These are phyloP conservation scores for Colletotrichum eleusines DNA, from an alignment of 2,329 filamentous ascomycete genomes.

Conservation along the genomic window DNA sequence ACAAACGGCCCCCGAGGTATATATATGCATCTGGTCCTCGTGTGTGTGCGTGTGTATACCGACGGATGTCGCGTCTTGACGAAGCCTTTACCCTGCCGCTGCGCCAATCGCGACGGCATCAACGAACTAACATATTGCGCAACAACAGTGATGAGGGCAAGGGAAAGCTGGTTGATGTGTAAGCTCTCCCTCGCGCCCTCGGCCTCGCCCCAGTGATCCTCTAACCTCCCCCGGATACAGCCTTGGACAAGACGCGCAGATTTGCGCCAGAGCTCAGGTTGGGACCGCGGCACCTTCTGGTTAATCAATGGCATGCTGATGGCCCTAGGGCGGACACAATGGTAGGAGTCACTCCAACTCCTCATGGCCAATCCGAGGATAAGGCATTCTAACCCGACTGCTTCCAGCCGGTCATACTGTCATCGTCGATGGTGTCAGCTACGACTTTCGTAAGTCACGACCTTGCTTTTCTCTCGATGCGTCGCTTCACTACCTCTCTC, in stretches of 20 bases:
- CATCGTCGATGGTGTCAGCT: conserved; percentile 42
- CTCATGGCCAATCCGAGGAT: conserved; percentile 21
- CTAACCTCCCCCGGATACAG: conserved; percentile 41
- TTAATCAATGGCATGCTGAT: conserved; percentile 41
- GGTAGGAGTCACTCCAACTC: conserved; percentile 45
- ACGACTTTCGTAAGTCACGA: conserved; percentile 41
- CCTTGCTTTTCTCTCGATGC: conserved; percentile 9
- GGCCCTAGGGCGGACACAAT: conserved; percentile 49
- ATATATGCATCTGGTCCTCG: neutral
- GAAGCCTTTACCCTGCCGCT: neutral
- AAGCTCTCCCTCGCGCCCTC: conserved; percentile 42
- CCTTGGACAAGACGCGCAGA: conserved; percentile 44
- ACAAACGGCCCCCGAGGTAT: neutral
- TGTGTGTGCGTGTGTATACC: neutral
- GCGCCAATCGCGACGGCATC: conserved; percentile 15
- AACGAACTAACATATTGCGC: conserved; percentile 28
- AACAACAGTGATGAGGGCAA: conserved; percentile 53
- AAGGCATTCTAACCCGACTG: conserved; percentile 37
- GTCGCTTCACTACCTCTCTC: conserved; percentile 12
- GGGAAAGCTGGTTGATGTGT: conserved; percentile 54
- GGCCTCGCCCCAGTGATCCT: conserved; percentile 32
- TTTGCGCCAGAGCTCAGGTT: conserved; percentile 42
- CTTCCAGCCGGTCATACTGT: conserved; percentile 41
- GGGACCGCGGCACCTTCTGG: conserved; percentile 34
- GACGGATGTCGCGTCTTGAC: neutral